phyloP scores from a whole-genome alignment of 306 rosid species.

The Herpetospermum pedunculosum region DNA sequence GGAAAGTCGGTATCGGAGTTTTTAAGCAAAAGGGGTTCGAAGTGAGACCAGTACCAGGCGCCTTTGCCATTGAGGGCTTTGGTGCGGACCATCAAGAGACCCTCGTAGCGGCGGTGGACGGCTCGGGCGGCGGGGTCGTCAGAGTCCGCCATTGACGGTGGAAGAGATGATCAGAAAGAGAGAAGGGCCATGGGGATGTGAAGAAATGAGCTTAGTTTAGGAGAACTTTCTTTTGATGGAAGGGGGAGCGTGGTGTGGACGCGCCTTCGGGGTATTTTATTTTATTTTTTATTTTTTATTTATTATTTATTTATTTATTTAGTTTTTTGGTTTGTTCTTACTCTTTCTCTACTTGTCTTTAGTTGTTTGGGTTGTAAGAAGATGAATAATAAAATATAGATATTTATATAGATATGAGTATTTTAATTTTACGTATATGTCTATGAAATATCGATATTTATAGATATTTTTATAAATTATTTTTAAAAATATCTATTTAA shows the following conservation, averaged over 20 bases:
- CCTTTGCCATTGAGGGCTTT: conserved; percentile 90
- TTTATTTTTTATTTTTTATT: too few relatives aligned
- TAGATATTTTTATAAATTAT: too few relatives aligned
- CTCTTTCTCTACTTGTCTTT: not conserved
- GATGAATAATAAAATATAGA: too few relatives aligned
- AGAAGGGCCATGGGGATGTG: not conserved
- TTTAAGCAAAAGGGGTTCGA: conserved; percentile 58
- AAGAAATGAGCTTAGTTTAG: not conserved
- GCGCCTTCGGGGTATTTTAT: not conserved
- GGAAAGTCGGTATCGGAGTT: conserved; percentile 58
- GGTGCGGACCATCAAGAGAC: conserved; percentile 57
- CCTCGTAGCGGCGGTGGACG: conserved; percentile 62
- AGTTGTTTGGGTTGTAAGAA: not conserved
- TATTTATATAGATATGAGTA: too few relatives aligned
- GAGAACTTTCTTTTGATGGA: not conserved
- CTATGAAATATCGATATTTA: too few relatives aligned
- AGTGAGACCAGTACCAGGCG: conserved; percentile 93
- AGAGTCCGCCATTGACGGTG: conserved; percentile 16
- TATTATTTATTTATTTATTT: not conserved
- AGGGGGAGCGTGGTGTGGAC: not conserved
- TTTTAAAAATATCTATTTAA: too few relatives aligned
- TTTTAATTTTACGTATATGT: too few relatives aligned
- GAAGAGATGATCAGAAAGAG: not conserved
- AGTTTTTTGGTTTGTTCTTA: not conserved
- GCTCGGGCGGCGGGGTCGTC: conserved; percentile 60